phyloP scores from a whole-genome alignment of 352 stramenopile species.

The Phytophthora macrochlamydospora region DNA sequence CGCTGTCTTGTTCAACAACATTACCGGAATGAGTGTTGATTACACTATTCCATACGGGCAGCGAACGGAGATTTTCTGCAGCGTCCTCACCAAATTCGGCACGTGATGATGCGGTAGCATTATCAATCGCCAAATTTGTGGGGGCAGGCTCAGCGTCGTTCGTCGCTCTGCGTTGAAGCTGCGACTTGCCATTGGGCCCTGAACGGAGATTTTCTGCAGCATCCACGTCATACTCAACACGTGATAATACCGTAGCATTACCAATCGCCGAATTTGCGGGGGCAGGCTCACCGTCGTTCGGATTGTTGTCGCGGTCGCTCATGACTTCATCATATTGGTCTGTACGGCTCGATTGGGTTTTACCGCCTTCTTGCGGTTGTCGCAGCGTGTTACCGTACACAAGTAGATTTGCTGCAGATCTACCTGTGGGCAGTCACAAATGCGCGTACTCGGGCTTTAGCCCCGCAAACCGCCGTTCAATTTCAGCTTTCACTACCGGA shows the following conservation, averaged over 20 bases:
- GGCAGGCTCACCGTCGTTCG: neutral
- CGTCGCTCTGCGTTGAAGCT: too few relatives aligned
- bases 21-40: neutral
- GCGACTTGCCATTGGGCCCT: too few relatives aligned
- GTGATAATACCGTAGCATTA: neutral
- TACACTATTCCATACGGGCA: neutral
- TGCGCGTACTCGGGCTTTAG: slow-evolving; percentile 1
- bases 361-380: neutral
- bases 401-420: neutral
- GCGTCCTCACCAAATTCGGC: too few relatives aligned
- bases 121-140: too few relatives aligned
- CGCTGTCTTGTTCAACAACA: too few relatives aligned
- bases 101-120: too few relatives aligned
- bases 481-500: slow-evolving; percentile 1
- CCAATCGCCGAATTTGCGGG: neutral
- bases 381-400: neutral
- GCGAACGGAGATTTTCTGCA: too few relatives aligned
- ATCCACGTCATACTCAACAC: neutral
- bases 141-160: too few relatives aligned
- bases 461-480: neutral
- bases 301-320: too few relatives aligned
- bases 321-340: too few relatives aligned
- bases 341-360: too few relatives aligned
- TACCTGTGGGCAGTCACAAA: neutral
- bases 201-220: neutral